Evolutionary conservation across 441 rosid species (phyloP).

Genomic region (Adansonia gregorii): DNA sequence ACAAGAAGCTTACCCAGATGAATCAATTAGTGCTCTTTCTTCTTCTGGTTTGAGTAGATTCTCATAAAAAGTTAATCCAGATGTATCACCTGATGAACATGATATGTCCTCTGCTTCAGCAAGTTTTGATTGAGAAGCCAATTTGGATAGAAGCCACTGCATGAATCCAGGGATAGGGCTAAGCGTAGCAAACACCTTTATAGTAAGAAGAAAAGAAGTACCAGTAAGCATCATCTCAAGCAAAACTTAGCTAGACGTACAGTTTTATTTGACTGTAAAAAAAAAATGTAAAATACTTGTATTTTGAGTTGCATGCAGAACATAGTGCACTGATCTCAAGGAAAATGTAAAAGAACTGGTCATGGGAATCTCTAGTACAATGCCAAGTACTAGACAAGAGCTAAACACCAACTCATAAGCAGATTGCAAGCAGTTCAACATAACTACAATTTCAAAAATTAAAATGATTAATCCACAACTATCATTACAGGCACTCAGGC

Average conservation of each 20-base stretch:
- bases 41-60: conserved; percentile 80
- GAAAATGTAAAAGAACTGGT: neutral
- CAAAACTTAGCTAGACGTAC: conserved; percentile 1
- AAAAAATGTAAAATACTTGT: neutral
- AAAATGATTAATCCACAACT: conserved; percentile 1
- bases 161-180: conserved; percentile 95
- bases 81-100: conserved; percentile 40
- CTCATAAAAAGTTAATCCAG: conserved; percentile 66
- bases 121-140: conserved; percentile 78
- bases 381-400: neutral
- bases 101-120: conserved; percentile 49
- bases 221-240: conserved; percentile 26
- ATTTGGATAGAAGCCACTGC: conserved; percentile 88
- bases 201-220: conserved; percentile 23
- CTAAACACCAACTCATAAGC: neutral
- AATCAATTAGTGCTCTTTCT: conserved; percentile 68
- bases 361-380: neutral
- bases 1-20: conserved; percentile 49
- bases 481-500: neutral
- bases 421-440: neutral
- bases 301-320: neutral
- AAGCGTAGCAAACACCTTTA: conserved; percentile 86
- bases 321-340: neutral
- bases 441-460: neutral
- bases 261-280: no score